These are phyloP conservation scores for Fomitopsis pinicola DNA, from an alignment of 1,284 basidiomycete species.

Conservation along the genomic window DNA sequence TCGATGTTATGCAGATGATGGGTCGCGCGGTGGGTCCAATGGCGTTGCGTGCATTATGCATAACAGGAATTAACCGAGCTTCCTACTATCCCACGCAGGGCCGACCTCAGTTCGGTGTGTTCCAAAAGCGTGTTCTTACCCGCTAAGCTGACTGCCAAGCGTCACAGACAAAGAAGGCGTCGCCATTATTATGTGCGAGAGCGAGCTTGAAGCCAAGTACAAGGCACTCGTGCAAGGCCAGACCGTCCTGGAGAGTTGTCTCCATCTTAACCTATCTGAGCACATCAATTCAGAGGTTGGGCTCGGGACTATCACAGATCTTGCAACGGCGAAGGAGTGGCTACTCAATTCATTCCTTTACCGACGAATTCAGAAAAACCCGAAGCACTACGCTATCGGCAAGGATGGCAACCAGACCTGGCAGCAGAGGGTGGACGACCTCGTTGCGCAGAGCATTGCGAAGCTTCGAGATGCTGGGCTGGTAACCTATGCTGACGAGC, in stretches of 20 bases:
- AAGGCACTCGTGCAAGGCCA: conserved; percentile 57
- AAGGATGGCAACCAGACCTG: conserved; percentile 59
- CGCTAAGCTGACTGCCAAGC: conserved; percentile 11
- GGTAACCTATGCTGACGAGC: conserved; percentile 38
- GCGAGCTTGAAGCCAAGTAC: conserved; percentile 71
- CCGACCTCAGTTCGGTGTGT: conserved; percentile 84
- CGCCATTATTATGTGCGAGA: conserved; percentile 79
- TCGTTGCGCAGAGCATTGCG: conserved; percentile 64
- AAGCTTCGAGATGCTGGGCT: conserved; percentile 57
- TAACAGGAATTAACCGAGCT: background rate
- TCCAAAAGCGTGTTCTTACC: conserved; percentile 5
- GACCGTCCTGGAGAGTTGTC: conserved; percentile 78
- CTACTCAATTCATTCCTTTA: conserved; percentile 79
- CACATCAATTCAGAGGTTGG: conserved; percentile 93
- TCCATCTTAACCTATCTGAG: conserved; percentile 82
- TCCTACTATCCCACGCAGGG: conserved; percentile 46
- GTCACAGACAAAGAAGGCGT: conserved; percentile 67
- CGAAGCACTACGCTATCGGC: conserved; percentile 65
- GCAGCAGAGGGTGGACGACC: conserved; percentile 64
- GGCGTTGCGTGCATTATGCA: background rate
- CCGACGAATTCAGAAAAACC: conserved; percentile 81
- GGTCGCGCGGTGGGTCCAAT: conserved; percentile 64
- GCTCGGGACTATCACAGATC: conserved; percentile 70
- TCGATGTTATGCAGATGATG: conserved; percentile 85
- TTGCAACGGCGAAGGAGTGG: conserved; percentile 75